phyloP scores from a whole-genome alignment of 1,284 basidiomycete species.

The Cryptococcus hybrid region DNA sequence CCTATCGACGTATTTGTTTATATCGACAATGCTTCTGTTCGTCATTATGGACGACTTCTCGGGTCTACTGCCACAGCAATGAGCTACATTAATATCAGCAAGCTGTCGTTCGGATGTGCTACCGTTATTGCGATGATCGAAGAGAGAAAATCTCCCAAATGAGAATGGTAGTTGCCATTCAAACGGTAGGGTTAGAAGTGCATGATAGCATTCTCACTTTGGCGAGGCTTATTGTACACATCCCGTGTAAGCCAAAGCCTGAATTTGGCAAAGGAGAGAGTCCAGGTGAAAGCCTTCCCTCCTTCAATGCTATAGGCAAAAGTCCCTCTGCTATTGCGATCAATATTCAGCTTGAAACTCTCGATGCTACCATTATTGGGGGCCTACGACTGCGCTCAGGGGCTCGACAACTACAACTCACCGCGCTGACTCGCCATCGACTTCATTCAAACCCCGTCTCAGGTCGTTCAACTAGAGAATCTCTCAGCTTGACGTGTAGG shows the following conservation, averaged over 20 bases:
- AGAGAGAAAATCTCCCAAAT: conserved; percentile 10
- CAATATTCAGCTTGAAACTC: conserved; percentile 16
- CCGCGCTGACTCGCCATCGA: conserved; percentile 1
- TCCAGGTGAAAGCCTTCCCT: no score
- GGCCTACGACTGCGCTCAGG: conserved; percentile 19
- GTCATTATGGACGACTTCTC: conserved; percentile 29
- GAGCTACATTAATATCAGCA: conserved; percentile 18
- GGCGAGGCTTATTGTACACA: not conserved
- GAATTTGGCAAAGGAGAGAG: not conserved
- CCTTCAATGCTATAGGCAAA: not conserved
- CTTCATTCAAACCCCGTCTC: not conserved
- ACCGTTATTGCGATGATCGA: conserved; percentile 3
- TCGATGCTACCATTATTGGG: conserved; percentile 11
- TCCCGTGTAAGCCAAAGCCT: not conserved
- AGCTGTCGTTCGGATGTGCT: conserved; percentile 17
- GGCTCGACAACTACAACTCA: conserved; percentile 2
- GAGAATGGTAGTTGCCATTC: conserved; percentile 18
- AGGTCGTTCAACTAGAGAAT: conserved; percentile 1
- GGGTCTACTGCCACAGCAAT: conserved; percentile 15
- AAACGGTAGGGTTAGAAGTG: conserved; percentile 16
- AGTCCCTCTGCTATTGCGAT: conserved; percentile 6
- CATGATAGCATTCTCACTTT: conserved; percentile 23
- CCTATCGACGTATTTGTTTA: conserved; percentile 19
- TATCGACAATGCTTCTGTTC: conserved; percentile 12
- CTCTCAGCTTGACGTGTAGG: conserved; percentile 2